phyloP scores from a whole-genome alignment of 78 protist species.

The Dictyostelium discoideum region dicty_2.7 NC_007089.4:5007501-5008000 shows the following conservation, averaged over 20 bases:
- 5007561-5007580: constrained; percentile 40
- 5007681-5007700: constrained; percentile 51
- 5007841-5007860: constrained; percentile 1
- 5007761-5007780: constrained; percentile 59
- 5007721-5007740: constrained; percentile 88
- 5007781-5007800: constrained; percentile 78
- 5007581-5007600: constrained; percentile 82
- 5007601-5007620: constrained; percentile 85
- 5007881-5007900: not conserved
- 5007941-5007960: not conserved
- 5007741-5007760: constrained; percentile 90
- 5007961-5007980: too few relatives aligned
- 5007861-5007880: not conserved
- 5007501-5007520: constrained; percentile 38
- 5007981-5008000: not conserved
- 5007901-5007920: not conserved
- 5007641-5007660: constrained; percentile 50
- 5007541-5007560: constrained; percentile 88
- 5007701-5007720: constrained; percentile 91
- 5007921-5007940: not conserved
- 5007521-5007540: constrained; percentile 80
- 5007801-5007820: constrained; percentile 94
- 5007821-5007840: constrained; percentile 67
- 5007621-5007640: constrained; percentile 29
- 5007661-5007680: constrained; percentile 11